phyloP scores from a whole-genome alignment of 2,329 filamentous ascomycete species.

The Hawksworthiomyces lignivorus region DNA sequence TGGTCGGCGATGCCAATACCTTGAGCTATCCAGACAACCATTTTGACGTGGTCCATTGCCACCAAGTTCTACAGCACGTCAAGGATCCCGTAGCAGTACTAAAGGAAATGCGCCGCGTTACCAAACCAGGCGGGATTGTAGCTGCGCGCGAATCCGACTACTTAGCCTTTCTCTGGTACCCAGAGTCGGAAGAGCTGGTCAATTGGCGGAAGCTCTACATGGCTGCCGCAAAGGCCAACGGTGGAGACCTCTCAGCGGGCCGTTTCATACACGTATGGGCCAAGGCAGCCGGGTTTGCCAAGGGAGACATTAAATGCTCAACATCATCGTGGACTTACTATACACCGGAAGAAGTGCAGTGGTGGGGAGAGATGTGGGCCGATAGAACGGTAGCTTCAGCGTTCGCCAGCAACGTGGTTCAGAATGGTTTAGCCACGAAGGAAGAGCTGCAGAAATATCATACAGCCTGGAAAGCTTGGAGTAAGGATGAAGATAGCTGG shows the following conservation, averaged over 20 bases:
- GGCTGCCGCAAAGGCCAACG: background rate
- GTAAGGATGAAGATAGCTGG: background rate
- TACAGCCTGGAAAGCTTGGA: background rate
- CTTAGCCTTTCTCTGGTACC: background rate
- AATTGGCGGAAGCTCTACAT: background rate
- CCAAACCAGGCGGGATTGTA: constrained; percentile 46
- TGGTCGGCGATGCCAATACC: constrained; percentile 19
- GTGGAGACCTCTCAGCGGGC: background rate
- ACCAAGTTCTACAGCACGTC: constrained; percentile 52
- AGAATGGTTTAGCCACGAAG: background rate
- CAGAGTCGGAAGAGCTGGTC: background rate
- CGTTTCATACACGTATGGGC: background rate
- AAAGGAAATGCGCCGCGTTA: constrained; percentile 45
- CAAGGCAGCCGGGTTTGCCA: background rate
- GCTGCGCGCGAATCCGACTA: constrained; percentile 20
- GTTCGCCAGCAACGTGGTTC: background rate
- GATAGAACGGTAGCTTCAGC: background rate
- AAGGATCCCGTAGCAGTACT: constrained; percentile 40
- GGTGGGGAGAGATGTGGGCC: background rate
- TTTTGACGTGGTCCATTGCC: constrained; percentile 54
- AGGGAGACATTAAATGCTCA: background rate
- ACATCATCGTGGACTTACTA: no score
- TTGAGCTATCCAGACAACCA: background rate
- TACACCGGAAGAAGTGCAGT: no score
- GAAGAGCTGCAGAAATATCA: background rate